phyloP scores from a whole-genome alignment of 2,329 filamentous ascomycete genomes.

The Dactylellina sp. region DNA sequence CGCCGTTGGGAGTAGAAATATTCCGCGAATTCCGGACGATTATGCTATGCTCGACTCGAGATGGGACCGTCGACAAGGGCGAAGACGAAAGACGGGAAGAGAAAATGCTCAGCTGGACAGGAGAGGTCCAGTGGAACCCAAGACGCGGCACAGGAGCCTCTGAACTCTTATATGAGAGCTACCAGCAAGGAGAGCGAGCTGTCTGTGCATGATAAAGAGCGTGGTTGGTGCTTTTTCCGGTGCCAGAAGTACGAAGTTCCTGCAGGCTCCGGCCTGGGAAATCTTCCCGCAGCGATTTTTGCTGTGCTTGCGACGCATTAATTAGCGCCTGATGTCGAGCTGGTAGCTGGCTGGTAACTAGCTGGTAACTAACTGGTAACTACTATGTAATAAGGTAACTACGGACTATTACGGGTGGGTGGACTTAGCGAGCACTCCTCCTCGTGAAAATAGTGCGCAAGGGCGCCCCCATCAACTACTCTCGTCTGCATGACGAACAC shows the following conservation, averaged over 20 bases:
- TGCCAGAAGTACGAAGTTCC: conserved; percentile 16
- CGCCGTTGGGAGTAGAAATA: conserved; percentile 39
- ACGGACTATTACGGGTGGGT: too few species aligned
- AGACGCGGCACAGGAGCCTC: conserved; percentile 42
- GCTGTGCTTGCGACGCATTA: conserved; percentile 19
- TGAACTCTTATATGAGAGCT: conserved; percentile 34
- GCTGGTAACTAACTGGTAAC: too few species aligned
- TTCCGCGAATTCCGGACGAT: conserved; percentile 8
- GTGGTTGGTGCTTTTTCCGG: conserved; percentile 31
- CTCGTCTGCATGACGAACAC: conserved; percentile 5
- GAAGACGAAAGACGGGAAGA: conserved; percentile 36
- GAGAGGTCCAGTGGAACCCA: conserved; percentile 29
- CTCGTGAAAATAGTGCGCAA: too few species aligned
- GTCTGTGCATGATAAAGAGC: conserved; percentile 43
- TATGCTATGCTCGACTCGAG: neutral
- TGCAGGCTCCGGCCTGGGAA: conserved; percentile 42
- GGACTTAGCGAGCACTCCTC: too few species aligned
- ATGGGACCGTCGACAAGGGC: conserved; percentile 18
- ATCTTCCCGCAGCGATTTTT: conserved; percentile 40
- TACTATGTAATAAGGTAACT: too few species aligned
- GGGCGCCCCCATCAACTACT: too few species aligned
- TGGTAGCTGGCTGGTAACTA: too few species aligned
- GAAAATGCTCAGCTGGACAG: conserved; percentile 49
- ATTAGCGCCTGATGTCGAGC: conserved; percentile 30
- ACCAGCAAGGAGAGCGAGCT: conserved; percentile 17